Base-by-base conservation (phyloP, 441 rosid genomes). In the Erodium trifolium region DNA sequence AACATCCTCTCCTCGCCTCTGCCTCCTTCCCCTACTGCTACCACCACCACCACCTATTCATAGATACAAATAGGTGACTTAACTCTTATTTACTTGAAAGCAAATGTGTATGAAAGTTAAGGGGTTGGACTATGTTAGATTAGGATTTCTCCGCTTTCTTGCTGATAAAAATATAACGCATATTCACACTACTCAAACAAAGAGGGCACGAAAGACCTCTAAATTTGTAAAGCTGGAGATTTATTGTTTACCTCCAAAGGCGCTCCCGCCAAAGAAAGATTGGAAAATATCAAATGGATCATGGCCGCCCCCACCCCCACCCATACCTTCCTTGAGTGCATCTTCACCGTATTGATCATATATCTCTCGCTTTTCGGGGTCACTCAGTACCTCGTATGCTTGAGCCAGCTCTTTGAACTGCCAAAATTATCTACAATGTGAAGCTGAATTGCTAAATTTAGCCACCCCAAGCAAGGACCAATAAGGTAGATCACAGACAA, bases 1-100 rank as follows among this genome's bases (percentile, higher is more conserved):
- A 35, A 88, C 93, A 79, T 90, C 95, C 83, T 88, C 95, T 34
- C 98, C 97, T 76, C 91, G 84, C 63, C 93, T 86, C 75, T 92
- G 96, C 80, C 98, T 87, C 51, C 96, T 78, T 69, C 89, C 91
- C 73, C 96, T 73, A 77, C 96, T 86, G 69, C 93, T 84, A 74
- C 90, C 89, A 23, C 27, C 27, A 23, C 27, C 27, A 68, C 91
- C 91, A 62, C 82, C 93, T 86, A 3, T 8, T 59, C 14, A 65
- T 14, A 60, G 41, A 68, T 2, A n/a, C n/a, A n/a, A n/a, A n/a
- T n/a, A n/a, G n/a, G n/a, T n/a, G n/a, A n/a, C n/a, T n/a, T n/a
- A n/a, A n/a, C n/a, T n/a, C n/a, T n/a, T n/a, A n/a, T n/a, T n/a
- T n/a, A n/a, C n/a, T n/a, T n/a, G n/a, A n/a, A n/a, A n/a, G n/a